Conservation (phyloP, 495 filamentous ascomycete species). For the Annulohypoxylon nitens region DNA sequence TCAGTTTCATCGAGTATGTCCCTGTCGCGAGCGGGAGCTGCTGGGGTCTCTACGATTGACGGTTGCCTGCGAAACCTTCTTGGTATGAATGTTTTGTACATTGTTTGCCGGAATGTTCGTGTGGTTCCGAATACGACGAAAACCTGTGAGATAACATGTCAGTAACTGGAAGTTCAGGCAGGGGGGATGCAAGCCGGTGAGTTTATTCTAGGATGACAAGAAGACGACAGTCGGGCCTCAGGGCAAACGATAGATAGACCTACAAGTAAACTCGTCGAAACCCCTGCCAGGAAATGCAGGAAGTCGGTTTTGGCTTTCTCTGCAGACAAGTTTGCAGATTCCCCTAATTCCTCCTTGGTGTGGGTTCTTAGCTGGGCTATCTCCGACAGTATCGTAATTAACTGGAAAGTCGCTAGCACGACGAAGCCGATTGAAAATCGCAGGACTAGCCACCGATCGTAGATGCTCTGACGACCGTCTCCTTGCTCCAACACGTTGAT, state of each 20-base stretch:
- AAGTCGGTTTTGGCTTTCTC: conserved; percentile 56
- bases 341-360: conserved; percentile 49
- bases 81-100: conserved; percentile 39
- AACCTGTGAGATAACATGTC: conserved; percentile 18
- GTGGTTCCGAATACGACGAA: conserved; percentile 62
- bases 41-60: background rate
- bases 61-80: conserved; percentile 33
- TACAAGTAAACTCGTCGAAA: conserved; percentile 55
- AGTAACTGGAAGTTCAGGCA: background rate
- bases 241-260: conserved; percentile 9
- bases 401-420: conserved; percentile 60
- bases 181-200: background rate
- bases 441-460: conserved; percentile 61
- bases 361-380: conserved; percentile 55
- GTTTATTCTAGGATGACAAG: background rate
- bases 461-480: conserved; percentile 52
- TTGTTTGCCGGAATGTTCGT: conserved; percentile 49
- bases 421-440: conserved; percentile 62
- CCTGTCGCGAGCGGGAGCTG: background rate
- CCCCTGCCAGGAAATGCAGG: conserved; percentile 59
- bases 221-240: background rate
- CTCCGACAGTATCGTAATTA: conserved; percentile 59
- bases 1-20: conserved; percentile 20
- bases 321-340: conserved; percentile 52
- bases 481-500: conserved; percentile 38